Percentiles rank a stretch among this genome's conserved stretches.
phyloP scores from a whole-genome alignment of 441 rosid species.

The Erysimum cheiri region DNA sequence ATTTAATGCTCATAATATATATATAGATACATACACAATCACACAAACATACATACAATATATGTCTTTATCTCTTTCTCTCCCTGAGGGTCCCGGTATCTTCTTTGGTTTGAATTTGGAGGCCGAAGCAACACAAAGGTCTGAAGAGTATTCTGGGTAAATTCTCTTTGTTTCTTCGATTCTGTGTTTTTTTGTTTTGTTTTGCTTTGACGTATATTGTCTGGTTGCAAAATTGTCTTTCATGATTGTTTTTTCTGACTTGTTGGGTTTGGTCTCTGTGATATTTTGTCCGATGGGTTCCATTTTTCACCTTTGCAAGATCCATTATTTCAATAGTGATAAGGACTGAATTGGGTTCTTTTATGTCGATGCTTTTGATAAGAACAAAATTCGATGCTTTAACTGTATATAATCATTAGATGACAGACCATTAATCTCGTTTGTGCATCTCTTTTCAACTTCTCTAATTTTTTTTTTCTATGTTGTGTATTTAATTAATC shows the following conservation, averaged over 20 bases:
- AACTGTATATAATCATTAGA: not conserved
- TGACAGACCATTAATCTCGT: conserved; percentile 3
- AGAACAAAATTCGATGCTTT: not conserved
- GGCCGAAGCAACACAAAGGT: conserved; percentile 16
- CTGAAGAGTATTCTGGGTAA: conserved; percentile 18
- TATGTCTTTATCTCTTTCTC: conserved; percentile 6
- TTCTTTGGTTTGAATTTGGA: conserved; percentile 31
- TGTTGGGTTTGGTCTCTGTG: conserved; percentile 10
- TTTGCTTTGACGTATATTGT: not conserved
- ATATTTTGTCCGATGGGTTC: conserved; percentile 17
- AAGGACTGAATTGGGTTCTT: not conserved
- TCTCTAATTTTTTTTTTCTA: too few relatives aligned
- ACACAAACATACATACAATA: not conserved
- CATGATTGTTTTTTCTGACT: not conserved
- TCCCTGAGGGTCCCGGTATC: conserved; percentile 26
- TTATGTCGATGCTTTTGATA: not conserved
- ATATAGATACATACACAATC: conserved; percentile 3
- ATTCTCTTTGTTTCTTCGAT: not conserved
- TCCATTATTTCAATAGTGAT: not conserved
- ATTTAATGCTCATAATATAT: conserved; percentile 21
- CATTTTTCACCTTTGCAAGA: conserved; percentile 6
- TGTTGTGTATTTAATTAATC: not conserved
- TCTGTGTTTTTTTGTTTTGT: not conserved
- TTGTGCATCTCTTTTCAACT: not conserved
- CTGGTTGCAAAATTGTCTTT: conserved; percentile 1